Conservation (phyloP, 192 early-diverging fungal species). For the Podochytrium sp. region DNA sequence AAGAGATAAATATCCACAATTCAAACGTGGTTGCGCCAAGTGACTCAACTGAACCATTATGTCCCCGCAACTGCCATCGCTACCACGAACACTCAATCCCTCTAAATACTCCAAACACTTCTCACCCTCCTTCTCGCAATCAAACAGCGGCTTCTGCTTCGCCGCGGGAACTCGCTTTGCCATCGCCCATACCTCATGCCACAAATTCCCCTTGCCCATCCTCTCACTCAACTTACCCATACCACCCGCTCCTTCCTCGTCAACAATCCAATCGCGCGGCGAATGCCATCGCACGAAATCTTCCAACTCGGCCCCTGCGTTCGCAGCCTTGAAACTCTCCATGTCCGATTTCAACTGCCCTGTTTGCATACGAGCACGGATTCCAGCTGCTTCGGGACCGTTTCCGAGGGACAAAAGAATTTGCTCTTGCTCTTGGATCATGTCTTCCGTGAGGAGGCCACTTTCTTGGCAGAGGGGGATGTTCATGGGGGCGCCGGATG, state of each 20-base stretch:
- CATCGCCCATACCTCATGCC: constrained; percentile 82
- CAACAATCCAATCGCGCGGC: constrained; percentile 87
- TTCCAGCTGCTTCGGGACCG: constrained; percentile 68
- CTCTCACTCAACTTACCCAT: constrained; percentile 69
- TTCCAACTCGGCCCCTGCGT: constrained; percentile 73
- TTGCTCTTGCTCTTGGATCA: constrained; percentile 79
- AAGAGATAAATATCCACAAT: not conserved
- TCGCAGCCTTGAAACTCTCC: constrained; percentile 94
- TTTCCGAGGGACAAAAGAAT: constrained; percentile 79
- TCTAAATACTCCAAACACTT: constrained; percentile 77
- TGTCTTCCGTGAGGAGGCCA: constrained; percentile 87
- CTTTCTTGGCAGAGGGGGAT: constrained; percentile 55
- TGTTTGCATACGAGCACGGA: constrained; percentile 79
- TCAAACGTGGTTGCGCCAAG: not conserved
- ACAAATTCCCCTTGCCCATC: constrained; percentile 84
- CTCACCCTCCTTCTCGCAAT: constrained; percentile 73
- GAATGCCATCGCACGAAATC: constrained; percentile 97
- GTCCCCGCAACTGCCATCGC: too few species aligned
- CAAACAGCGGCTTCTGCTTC: constrained; percentile 81
- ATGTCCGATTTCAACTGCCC: constrained; percentile 77
- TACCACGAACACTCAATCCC: too few species aligned
- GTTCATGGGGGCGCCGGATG: constrained; percentile 66
- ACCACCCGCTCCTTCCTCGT: constrained; percentile 27
- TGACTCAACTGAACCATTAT: constrained; percentile 5
- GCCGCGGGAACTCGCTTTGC: constrained; percentile 62